phyloP scores from a whole-genome alignment of 306 rosid genomes.

The Lathyrus oleraceus region DNA sequence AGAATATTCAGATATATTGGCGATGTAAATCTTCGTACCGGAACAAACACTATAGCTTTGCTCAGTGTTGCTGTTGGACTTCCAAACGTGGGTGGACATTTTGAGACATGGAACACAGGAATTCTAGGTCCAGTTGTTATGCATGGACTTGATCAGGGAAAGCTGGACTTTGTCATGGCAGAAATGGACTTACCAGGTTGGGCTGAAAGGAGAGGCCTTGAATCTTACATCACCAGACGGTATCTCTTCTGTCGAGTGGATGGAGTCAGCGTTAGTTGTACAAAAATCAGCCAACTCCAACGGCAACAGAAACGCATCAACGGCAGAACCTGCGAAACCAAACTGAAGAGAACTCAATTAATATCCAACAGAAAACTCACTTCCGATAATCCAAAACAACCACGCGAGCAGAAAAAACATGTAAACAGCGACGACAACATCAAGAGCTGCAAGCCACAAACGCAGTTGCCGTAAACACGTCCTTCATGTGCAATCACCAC shows the following conservation, averaged over 20 bases:
- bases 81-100: slow-evolving; percentile 96
- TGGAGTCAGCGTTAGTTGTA: slow-evolving; percentile 62
- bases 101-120: slow-evolving; percentile 92
- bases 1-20: slow-evolving; percentile 84
- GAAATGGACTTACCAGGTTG: slow-evolving; percentile 98
- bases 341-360: too few species aligned
- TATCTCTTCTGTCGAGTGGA: slow-evolving; percentile 86
- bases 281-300: slow-evolving; percentile 78
- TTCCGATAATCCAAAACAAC: too few species aligned
- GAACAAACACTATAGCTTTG: slow-evolving; percentile 82
- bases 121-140: slow-evolving; percentile 96
- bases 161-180: slow-evolving; percentile 90
- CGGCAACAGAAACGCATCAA: too few species aligned
- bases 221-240: slow-evolving; percentile 76
- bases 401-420: too few species aligned
- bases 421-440: too few species aligned
- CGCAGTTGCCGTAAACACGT: too few species aligned
- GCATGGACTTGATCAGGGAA: slow-evolving; percentile 91
- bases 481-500: too few species aligned
- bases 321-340: too few species aligned
- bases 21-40: slow-evolving; percentile 71
- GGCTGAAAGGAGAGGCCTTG: too few species aligned
- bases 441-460: too few species aligned
- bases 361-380: too few species aligned
- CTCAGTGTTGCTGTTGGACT: slow-evolving; percentile 97